Evolutionary conservation across 805 yeast genomes (phyloP).

Genomic region (Candida piceae): DNA sequence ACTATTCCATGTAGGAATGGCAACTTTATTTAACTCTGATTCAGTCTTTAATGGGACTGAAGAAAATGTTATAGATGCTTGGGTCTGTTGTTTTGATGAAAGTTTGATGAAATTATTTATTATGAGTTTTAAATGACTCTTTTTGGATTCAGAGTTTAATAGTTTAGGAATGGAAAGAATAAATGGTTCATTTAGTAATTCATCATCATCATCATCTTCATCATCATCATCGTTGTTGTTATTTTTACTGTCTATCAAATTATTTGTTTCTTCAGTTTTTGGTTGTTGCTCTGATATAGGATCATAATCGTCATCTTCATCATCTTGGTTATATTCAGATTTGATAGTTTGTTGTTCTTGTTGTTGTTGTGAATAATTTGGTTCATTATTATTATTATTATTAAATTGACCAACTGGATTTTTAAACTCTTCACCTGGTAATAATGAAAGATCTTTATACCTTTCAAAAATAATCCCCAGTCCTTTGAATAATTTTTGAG

Average conservation of each 20-base stretch:
- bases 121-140: conserved; percentile 50
- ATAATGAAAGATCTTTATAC: conserved; percentile 30
- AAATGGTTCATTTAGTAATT: conserved; percentile 28
- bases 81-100: conserved; percentile 29
- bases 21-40: conserved; percentile 47
- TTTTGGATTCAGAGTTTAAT: conserved; percentile 49
- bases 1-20: conserved; percentile 46
- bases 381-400: too few relatives aligned
- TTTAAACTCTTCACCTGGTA: conserved; percentile 3
- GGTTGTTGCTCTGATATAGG: conserved; percentile 2
- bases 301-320: conserved; percentile 25
- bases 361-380: neutral
- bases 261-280: too few relatives aligned
- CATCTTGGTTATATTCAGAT: conserved; percentile 4
- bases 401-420: too few relatives aligned
- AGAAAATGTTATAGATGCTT: conserved; percentile 18
- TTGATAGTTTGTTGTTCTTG: neutral
- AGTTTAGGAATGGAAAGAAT: conserved; percentile 53
- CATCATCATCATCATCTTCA: conserved; percentile 16
- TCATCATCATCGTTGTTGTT: conserved; percentile 21
- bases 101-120: conserved; percentile 53
- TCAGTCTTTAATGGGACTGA: conserved; percentile 1
- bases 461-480: conserved; percentile 66
- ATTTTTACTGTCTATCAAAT: neutral
- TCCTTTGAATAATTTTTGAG: conserved; percentile 54